Evolutionary conservation across 129 eudicot species (phyloP), one percentile per base, ranked within the genome.

Genomic region (Cynara cardunculus): DNA sequence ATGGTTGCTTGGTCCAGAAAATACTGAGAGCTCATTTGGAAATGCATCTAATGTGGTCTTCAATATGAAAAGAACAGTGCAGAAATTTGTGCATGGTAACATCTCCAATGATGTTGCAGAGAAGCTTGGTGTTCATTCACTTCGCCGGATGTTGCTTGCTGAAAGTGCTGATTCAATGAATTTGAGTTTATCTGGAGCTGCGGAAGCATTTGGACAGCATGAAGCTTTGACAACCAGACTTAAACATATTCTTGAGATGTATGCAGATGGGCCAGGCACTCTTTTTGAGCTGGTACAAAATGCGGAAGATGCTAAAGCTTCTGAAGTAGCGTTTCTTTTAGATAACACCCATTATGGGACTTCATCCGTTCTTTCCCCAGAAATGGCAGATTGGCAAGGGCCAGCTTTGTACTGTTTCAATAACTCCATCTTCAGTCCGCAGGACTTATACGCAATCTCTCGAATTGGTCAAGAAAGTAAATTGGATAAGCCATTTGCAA

Each of bases 381-480:
- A 96, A 86, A 96, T 96, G 99, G 98, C 95, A 25, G 99, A 96
- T 72, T 96, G 99, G 99, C 98, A 96, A 78, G 99, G 99, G 44
- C 99, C 98, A 30, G 97, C 97, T 78, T 85, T 96, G 61, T 96
- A 96, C 83, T 96, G 99, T 84, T 96, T 89, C 83, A 96, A 96
- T 82, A 87, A 96, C 86, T 92, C 98, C 5, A 89, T 96, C 77
- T 96, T 96, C 85, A 96, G 91, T 82, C 84, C 95, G 24, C 98
- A 96, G 79, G 99, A 96, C 84, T 86, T 96, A 27, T 96, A 96
- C 80, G 95, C 99, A 18, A 92, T 96, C 71, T 96, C 98, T 28
- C 91, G 99, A 73, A 91, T 96, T 78, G 99, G 99, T 84, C 99
- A 96, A 85, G 99, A 96, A 84, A 96, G 98, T 85, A 96, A 96